Evolutionary conservation across 73 alveolate genomes (phyloP).

Genomic region (Paramecium tetraurelia): DNA sequence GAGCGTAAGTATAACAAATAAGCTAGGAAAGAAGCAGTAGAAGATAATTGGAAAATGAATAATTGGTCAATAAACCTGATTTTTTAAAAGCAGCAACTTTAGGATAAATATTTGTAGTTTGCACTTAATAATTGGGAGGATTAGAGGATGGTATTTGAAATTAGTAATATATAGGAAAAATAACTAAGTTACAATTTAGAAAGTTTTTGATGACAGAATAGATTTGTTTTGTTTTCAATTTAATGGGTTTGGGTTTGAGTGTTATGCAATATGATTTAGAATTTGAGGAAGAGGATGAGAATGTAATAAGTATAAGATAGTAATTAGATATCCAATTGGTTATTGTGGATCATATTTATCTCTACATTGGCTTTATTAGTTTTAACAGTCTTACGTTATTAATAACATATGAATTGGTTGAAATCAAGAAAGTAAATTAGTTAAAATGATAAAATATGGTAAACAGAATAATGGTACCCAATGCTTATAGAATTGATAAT

Average conservation of each 20-base stretch:
- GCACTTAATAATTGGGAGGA: conserved; percentile 1
- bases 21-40: neutral
- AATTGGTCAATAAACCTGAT: neutral
- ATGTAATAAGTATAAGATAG: neutral
- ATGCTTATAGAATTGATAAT: conserved; percentile 36
- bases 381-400: conserved; percentile 20
- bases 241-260: conserved; percentile 7
- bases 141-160: neutral
- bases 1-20: neutral
- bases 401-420: conserved; percentile 3
- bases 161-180: neutral
- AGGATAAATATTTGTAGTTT: neutral
- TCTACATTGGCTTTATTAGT: neutral
- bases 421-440: conserved; percentile 3
- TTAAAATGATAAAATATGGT: neutral
- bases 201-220: neutral
- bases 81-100: neutral
- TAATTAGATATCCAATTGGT: neutral
- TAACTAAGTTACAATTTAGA: neutral
- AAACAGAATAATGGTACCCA: neutral
- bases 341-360: neutral
- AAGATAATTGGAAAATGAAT: conserved; percentile 22
- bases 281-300: neutral
- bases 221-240: neutral
- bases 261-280: conserved; percentile 6